phyloP scores from a whole-genome alignment of 2,329 filamentous ascomycete genomes.

The Trichophyton verrucosum region DNA sequence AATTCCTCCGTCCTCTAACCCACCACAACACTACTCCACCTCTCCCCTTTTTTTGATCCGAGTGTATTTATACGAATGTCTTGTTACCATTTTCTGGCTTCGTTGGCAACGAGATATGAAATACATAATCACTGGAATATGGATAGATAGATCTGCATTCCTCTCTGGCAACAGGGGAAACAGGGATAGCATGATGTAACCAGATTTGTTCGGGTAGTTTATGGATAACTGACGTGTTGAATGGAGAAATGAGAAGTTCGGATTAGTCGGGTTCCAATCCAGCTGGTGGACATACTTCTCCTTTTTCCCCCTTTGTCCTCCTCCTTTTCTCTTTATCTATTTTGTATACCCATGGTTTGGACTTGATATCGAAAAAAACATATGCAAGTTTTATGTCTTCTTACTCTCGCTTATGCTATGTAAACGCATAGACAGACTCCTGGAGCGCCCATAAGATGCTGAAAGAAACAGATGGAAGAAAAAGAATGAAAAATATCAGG shows the following conservation, averaged over 20 bases:
- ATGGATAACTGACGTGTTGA: not conserved
- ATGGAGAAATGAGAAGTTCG: not conserved
- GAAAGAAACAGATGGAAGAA: not conserved
- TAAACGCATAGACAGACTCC: not conserved
- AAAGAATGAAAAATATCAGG: not conserved
- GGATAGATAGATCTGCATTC: constrained; percentile 1
- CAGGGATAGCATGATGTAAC: not conserved
- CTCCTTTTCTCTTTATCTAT: not conserved
- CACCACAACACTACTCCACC: not conserved
- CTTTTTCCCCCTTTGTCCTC: not conserved
- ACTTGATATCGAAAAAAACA: not conserved
- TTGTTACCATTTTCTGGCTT: not conserved
- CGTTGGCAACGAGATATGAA: not conserved
- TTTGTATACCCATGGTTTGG: constrained; percentile 2
- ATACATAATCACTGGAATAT: not conserved
- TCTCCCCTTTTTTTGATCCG: not conserved
- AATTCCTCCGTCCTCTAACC: not conserved
- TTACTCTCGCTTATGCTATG: not conserved
- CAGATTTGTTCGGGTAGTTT: not conserved
- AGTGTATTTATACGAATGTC: not conserved
- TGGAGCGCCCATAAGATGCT: not conserved
- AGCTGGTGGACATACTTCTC: not conserved
- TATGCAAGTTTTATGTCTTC: constrained; percentile 1
- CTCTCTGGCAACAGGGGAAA: not conserved
- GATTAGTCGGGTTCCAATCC: not conserved